phyloP scores from a whole-genome alignment of 2,329 filamentous ascomycete species.

The Fonsecaea pugnacius region DNA sequence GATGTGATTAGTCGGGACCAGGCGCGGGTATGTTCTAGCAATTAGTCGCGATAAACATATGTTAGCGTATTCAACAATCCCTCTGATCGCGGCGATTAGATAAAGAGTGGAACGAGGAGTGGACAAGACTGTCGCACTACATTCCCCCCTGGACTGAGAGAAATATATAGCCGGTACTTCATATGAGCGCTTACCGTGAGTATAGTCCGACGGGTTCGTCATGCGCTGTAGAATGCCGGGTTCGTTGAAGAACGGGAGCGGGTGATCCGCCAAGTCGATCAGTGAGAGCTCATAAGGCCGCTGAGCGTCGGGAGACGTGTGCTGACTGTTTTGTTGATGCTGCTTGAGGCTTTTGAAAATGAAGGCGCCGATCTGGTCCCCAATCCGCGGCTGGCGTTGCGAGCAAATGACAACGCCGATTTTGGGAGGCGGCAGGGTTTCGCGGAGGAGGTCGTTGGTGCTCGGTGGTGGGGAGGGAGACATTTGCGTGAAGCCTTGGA shows the following conservation, averaged over 20 bases:
- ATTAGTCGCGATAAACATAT: neutral
- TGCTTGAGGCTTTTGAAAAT: constrained; percentile 38
- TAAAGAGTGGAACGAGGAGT: neutral
- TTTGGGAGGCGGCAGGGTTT: constrained; percentile 7
- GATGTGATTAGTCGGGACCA: constrained; percentile 46
- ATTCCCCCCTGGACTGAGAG: neutral
- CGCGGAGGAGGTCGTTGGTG: constrained; percentile 12
- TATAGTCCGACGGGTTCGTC: constrained; percentile 42
- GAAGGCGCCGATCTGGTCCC: constrained; percentile 43
- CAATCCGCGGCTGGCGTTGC: constrained; percentile 44
- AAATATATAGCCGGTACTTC: neutral
- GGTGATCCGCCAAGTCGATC: constrained; percentile 42
- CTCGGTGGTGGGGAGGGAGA: neutral
- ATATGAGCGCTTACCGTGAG: constrained; percentile 30
- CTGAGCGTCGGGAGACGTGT: constrained; percentile 4
- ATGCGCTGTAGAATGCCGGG: constrained; percentile 45
- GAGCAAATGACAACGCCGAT: constrained; percentile 46
- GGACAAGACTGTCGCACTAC: too few relatives aligned
- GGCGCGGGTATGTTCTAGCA: constrained; percentile 40
- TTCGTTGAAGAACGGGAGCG: constrained; percentile 48
- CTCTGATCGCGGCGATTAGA: neutral
- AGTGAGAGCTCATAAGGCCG: constrained; percentile 36
- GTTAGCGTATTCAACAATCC: neutral
- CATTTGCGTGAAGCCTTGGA: neutral
- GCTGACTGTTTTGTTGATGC: constrained; percentile 10